Base-by-base conservation (phyloP, 2,329 filamentous ascomycete species). In the Mycosphaerella sp. region DNA sequence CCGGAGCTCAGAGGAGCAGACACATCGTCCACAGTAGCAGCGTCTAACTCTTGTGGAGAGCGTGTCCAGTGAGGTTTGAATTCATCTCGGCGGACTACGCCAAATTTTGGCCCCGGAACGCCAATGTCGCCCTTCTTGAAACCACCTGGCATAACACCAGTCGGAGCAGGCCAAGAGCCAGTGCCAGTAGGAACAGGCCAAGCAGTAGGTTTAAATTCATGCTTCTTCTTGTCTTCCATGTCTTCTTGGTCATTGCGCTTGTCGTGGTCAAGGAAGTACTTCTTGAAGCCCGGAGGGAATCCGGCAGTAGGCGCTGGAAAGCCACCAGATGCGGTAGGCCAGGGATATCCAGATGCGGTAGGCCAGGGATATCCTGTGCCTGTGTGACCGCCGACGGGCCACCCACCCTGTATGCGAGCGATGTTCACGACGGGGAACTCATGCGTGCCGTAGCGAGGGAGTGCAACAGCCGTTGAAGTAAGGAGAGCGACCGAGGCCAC, bases 401-500 rank as follows among this genome's bases (percentile, higher is more conserved):
- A 49, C 9, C 43, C n/a, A 25, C 47, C 47, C n/a, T 49, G 35
- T 36, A 21, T 27, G 13, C 14, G 16, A 13, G 44, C 25, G 13
- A 42, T 41, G 16, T 17, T 32, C 44, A 35, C 41, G 13, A 18
- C 32, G 18, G 25, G 40, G 35, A n/a, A 44, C 34, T 34, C 47
- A 37, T 27, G 36, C 14, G 41, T 16, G 27, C 32, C 12, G n/a
- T 21, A 25, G 16, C 34, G 42, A 21, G 49, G 49, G 9, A 45
- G 21, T 40, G 51, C 46, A 18, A 49, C 21, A 21, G 36, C 47
- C 4, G 46, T 50, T 25, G 35, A 42, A 16, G 48, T 17, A 30
- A 50, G 34, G 12, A 53, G 46, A 8, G 51, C 46, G 21, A 53
- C 14, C 35, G 51, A 28, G 27, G 51, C 51, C 16, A 41, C 25